Conservation (phyloP, 192 early-diverging fungal species). For the Entomortierella lignicola region DNA sequence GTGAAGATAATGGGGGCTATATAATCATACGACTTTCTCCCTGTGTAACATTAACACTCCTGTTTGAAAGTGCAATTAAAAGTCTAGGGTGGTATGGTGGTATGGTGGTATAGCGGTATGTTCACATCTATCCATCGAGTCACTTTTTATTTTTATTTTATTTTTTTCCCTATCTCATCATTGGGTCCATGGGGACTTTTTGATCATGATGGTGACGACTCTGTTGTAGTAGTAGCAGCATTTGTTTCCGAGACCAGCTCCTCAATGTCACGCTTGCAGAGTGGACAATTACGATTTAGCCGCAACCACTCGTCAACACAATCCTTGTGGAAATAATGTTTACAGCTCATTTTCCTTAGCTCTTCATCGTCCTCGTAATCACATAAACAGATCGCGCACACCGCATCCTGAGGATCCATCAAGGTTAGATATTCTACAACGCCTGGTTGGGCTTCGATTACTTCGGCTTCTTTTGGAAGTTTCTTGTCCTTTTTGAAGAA, state of each 20-base stretch:
- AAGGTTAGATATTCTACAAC: conserved; percentile 59
- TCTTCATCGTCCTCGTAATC: conserved; percentile 83
- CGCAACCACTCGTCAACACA: conserved; percentile 88
- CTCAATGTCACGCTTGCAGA: conserved; percentile 74
- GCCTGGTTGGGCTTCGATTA: not conserved
- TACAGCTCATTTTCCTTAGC: conserved; percentile 77
- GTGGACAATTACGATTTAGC: conserved; percentile 78
- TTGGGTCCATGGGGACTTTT: no score
- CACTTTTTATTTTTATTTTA: no score
- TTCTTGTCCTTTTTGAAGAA: conserved; percentile 24
- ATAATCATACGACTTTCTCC: no score
- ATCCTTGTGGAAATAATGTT: conserved; percentile 84
- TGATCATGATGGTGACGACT: not conserved
- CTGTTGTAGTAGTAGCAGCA: not conserved
- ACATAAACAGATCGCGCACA: conserved; percentile 84
- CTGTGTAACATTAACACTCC: no score
- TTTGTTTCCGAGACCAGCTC: conserved; percentile 32
- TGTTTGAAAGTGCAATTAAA: no score
- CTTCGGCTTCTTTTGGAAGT: not conserved
- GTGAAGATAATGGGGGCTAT: no score
- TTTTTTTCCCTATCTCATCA: no score
- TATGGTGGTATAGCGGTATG: no score
- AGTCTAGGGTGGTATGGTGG: no score
- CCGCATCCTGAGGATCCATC: conserved; percentile 68
- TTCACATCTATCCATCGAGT: no score